Evolutionary conservation across 2,329 filamentous ascomycete genomes (phyloP).

Genomic region (Neopestalotiopsis rosae): DNA sequence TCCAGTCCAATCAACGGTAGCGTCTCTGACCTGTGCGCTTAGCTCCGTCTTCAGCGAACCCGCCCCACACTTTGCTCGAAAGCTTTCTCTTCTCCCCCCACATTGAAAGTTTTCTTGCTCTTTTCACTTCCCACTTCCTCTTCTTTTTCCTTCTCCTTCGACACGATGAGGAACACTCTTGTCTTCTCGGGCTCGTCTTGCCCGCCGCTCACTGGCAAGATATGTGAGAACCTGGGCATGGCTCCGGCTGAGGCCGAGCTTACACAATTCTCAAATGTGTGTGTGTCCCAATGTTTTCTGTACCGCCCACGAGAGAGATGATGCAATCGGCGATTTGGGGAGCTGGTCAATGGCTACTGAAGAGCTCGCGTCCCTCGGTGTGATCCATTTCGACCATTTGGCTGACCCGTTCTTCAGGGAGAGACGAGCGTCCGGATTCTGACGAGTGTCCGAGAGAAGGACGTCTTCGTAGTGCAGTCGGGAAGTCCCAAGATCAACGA

Average conservation of each 20-base stretch:
- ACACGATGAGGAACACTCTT: conserved; percentile 67
- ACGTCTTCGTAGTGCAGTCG: conserved; percentile 98
- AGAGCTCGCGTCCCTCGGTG: neutral
- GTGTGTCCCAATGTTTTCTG: conserved; percentile 32
- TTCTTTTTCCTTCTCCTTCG: conserved; percentile 26
- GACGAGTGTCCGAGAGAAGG: conserved; percentile 89
- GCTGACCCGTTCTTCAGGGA: conserved; percentile 51
- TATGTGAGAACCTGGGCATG: conserved; percentile 73
- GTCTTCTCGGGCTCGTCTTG: conserved; percentile 73
- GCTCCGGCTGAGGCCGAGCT: conserved; percentile 67
- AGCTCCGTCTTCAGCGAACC: conserved; percentile 9
- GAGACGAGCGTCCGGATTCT: conserved; percentile 73
- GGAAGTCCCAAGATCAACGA: conserved; percentile 97
- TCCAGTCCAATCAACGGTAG: conserved; percentile 19
- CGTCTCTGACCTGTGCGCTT: conserved; percentile 17
- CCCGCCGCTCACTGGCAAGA: conserved; percentile 67
- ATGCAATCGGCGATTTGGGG: neutral
- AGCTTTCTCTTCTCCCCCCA: conserved; percentile 23
- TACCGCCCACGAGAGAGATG: neutral
- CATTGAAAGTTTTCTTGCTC: conserved; percentile 31
- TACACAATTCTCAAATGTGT: conserved; percentile 73
- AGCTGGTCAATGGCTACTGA: neutral
- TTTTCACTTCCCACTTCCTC: conserved; percentile 27
- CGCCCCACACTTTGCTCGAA: conserved; percentile 24
- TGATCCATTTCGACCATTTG: neutral